Percentiles rank a stretch among this genome's conserved stretches.
phyloP scores from a whole-genome alignment of 1,284 basidiomycete genomes.

The Tilletia indica region DNA sequence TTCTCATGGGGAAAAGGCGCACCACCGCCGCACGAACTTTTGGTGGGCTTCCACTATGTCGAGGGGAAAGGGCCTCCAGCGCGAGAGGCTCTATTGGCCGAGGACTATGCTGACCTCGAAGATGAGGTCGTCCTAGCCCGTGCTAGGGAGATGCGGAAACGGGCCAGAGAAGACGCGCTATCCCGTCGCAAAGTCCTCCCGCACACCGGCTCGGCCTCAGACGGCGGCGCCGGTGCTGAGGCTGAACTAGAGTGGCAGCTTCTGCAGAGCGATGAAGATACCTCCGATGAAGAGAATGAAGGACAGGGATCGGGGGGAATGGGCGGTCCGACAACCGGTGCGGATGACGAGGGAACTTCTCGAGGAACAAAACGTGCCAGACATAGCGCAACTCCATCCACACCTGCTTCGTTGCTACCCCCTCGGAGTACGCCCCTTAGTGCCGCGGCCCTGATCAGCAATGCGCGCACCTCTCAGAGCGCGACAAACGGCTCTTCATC shows the following conservation, averaged over 20 bases:
- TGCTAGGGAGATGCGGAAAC: slow-evolving; percentile 4
- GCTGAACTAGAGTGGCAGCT: slow-evolving; percentile 10
- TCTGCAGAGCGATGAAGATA: slow-evolving; percentile 1
- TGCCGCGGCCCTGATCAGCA: slow-evolving; percentile 11
- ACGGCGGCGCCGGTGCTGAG: slow-evolving; percentile 6
- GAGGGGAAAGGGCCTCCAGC: not conserved
- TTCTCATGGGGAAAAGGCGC: not conserved
- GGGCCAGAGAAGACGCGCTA: not conserved
- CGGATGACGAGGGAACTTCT: not conserved
- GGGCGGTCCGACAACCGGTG: not conserved
- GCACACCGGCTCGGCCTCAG: not conserved
- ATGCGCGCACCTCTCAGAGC: not conserved
- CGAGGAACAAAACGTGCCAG: not conserved
- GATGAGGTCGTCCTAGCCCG: slow-evolving; percentile 13
- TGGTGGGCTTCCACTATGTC: slow-evolving; percentile 2
- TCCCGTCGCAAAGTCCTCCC: slow-evolving; percentile 12
- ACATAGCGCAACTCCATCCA: not conserved
- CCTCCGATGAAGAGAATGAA: slow-evolving; percentile 6
- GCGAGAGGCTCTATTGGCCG: not conserved
- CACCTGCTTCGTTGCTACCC: not conserved
- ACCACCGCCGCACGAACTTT: not conserved
- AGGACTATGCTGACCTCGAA: slow-evolving; percentile 13
- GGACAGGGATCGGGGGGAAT: not conserved
- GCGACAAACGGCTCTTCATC: not conserved
- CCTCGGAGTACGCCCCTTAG: slow-evolving; percentile 6